phyloP scores from a whole-genome alignment of 805 yeast species.

The Scheffersomyces stipitis region DNA sequence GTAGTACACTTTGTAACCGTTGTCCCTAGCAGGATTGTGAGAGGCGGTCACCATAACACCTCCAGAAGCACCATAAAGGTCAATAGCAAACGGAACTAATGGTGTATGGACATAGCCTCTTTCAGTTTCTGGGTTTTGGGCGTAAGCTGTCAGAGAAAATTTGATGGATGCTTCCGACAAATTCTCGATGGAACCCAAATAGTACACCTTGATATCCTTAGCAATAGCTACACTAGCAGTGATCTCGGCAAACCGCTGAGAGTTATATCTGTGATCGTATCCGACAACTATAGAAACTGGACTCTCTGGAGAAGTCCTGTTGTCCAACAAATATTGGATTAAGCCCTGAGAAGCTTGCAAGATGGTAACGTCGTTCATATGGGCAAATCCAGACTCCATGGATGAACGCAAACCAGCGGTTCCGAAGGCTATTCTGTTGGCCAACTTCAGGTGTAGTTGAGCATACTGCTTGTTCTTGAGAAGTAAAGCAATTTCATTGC shows the following conservation, averaged over 20 bases:
- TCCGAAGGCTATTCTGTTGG: slow-evolving; percentile 74
- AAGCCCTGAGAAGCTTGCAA: slow-evolving; percentile 88
- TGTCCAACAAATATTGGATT: slow-evolving; percentile 46
- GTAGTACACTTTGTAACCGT: slow-evolving; percentile 95
- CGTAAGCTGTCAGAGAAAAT: slow-evolving; percentile 3
- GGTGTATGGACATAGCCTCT: slow-evolving; percentile 71
- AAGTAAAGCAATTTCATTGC: slow-evolving; percentile 53
- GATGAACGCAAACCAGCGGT: slow-evolving; percentile 88
- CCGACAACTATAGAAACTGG: slow-evolving; percentile 72
- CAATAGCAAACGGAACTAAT: slow-evolving; percentile 84
- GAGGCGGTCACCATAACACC: slow-evolving; percentile 96
- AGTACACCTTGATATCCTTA: slow-evolving; percentile 69
- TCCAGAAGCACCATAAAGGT: slow-evolving; percentile 57
- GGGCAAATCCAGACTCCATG: slow-evolving; percentile 88
- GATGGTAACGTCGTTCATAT: slow-evolving; percentile 88
- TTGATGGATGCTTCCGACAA: slow-evolving; percentile 27
- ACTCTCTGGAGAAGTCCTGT: slow-evolving; percentile 3
- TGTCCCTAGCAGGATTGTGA: slow-evolving; percentile 81
- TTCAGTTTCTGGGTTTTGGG: neutral
- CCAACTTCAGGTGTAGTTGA: slow-evolving; percentile 52
- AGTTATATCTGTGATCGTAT: slow-evolving; percentile 86
- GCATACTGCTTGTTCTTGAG: slow-evolving; percentile 34
- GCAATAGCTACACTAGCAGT: slow-evolving; percentile 72
- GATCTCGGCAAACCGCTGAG: slow-evolving; percentile 74
- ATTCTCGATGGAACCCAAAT: slow-evolving; percentile 44